Evolutionary conservation across 2,329 filamentous ascomycete species (phyloP), one percentile per base, ranked within the genome.

Genomic region (Aspergillus neotritici): DNA sequence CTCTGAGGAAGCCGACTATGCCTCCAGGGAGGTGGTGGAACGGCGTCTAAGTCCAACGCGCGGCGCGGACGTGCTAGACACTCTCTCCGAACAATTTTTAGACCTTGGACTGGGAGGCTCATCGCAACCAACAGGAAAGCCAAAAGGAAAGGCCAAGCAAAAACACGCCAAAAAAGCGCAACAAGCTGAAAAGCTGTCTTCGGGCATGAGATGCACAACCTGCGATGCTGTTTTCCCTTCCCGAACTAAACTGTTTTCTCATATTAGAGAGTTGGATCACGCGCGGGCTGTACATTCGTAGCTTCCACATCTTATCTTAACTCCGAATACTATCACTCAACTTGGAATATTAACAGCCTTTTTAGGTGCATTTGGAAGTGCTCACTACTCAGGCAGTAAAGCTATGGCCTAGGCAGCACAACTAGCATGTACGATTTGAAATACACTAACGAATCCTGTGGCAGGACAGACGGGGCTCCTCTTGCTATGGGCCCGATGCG

Each of bases 141-240:
- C 69, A 43, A 33, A 73, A 11, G 73, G 75, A 14, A 78, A 76
- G 52, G 75, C 75, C 21, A 78, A 78, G 52, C 68, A 70, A 46
- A 78, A 74, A 51, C 67, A 71, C 40, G 73, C 72, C 28, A 77
- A 70, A 51, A 72, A 70, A 11, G 72, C 71, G 4, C 62, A 64
- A 43, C 48, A 57, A 25, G 45, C 53, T 15, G 48, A 48, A 4
- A 53, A 45, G 34, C 52, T 53, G 14, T 25, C 50, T 13, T 33
- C 46, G 4, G 52, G 80, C 25, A 78, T 87, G 41, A 83, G 83
- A 55, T 97, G 93, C 61, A 78, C 84, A 3, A 78, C 82, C 4
- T 97, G 93, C 65, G 78, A 81, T 52, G 87, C 86, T 52, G 76
- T 69, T 0, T 98, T 97, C 68, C 80, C 78, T 0, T 87, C 84